These are phyloP conservation scores for Aureobasidium lini DNA, from an alignment of 2,329 filamentous ascomycete species.

Conservation along the genomic window DNA sequence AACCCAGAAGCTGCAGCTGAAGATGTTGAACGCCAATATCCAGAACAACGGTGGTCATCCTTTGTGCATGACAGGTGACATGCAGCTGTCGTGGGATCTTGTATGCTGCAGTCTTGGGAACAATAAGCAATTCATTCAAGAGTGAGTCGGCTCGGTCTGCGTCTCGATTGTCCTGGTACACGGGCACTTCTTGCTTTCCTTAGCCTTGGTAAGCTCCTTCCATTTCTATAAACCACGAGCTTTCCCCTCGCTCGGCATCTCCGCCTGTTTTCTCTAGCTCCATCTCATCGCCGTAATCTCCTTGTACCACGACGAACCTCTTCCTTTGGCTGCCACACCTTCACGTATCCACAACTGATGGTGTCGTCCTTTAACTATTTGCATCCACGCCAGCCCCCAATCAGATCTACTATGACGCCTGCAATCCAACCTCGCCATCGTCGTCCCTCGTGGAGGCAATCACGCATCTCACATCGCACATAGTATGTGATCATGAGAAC, in stretches of 20 bases:
- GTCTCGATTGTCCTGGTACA: neutral
- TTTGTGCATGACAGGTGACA: too few relatives aligned
- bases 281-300: neutral
- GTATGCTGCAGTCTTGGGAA: too few relatives aligned
- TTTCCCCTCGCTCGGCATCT: neutral
- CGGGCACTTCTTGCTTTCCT: conserved; percentile 5
- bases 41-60: too few relatives aligned
- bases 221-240: neutral
- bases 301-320: neutral
- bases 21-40: too few relatives aligned
- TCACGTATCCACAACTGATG: neutral
- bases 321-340: neutral
- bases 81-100: too few relatives aligned
- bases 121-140: too few relatives aligned
- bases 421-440: conserved; percentile 21
- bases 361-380: neutral
- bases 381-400: neutral
- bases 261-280: neutral
- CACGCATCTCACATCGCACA: conserved; percentile 10
- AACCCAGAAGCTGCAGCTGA: too few relatives aligned
- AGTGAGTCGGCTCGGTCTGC: neutral
- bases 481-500: neutral
- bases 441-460: conserved; percentile 23
- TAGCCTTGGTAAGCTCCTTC: neutral
- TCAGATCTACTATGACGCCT: neutral